These are phyloP conservation scores for Podospora sp. DNA, from an alignment of 495 filamentous ascomycete genomes.

Conservation along the genomic window DNA sequence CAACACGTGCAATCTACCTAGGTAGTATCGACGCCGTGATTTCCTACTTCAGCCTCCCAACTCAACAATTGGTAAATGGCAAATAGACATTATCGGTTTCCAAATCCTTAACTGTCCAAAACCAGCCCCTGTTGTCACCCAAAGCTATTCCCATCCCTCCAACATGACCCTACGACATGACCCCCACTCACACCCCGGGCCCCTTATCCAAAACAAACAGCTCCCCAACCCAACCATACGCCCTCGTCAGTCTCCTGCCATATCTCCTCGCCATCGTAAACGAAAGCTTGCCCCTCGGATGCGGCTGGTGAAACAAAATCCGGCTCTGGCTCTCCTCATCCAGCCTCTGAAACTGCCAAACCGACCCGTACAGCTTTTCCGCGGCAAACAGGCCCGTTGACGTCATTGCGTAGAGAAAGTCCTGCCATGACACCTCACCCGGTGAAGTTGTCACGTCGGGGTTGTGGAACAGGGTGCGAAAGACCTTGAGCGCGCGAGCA, in stretches of 20 bases:
- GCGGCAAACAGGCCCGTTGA: slow-evolving; percentile 45
- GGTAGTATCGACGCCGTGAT: too few species aligned
- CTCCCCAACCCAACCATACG: slow-evolving; percentile 1
- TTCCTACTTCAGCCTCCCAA: too few species aligned
- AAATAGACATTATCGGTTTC: too few species aligned
- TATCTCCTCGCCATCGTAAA: slow-evolving; percentile 5
- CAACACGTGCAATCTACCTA: too few species aligned
- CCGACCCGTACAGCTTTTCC: slow-evolving; percentile 56
- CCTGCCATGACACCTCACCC: slow-evolving; percentile 53
- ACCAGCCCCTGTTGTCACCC: too few species aligned
- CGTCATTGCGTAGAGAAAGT: slow-evolving; percentile 59
- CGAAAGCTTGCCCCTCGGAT: slow-evolving; percentile 24
- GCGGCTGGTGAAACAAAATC: slow-evolving; percentile 58
- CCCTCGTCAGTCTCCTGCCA: background rate
- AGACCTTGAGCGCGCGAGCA: slow-evolving; percentile 39
- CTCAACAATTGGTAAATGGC: too few species aligned
- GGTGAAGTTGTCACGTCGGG: slow-evolving; percentile 21
- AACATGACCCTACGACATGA: too few species aligned
- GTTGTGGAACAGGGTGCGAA: slow-evolving; percentile 32
- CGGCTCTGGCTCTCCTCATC: slow-evolving; percentile 40
- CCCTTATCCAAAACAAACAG: slow-evolving; percentile 9
- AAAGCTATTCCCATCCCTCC: too few species aligned
- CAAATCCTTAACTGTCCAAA: too few species aligned
- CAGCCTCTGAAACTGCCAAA: slow-evolving; percentile 51
- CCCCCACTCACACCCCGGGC: too few species aligned